A percentile compares a stretch with the other conserved stretches of the same genome.
Evolutionary conservation across 805 yeast species (phyloP).

Genomic region (Metschnikowia lochheadii): DNA sequence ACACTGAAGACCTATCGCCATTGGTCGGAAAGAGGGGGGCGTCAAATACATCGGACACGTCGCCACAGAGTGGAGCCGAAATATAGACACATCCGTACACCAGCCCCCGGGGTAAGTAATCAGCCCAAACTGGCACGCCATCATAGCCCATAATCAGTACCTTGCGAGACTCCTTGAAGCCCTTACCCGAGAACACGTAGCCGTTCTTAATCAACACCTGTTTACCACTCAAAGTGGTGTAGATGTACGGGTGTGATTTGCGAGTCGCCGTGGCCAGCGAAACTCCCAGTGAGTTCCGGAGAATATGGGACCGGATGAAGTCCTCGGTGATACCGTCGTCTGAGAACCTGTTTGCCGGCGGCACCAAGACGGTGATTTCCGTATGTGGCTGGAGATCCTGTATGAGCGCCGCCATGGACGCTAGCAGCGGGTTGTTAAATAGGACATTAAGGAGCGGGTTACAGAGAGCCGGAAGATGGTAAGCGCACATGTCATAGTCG

Average conservation of each 20-base stretch:
- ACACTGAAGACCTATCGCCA: not conserved
- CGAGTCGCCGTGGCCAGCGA: constrained; percentile 20
- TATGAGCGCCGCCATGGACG: constrained; percentile 39
- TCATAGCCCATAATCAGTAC: constrained; percentile 43
- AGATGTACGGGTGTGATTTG: constrained; percentile 40
- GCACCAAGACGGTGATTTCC: constrained; percentile 60
- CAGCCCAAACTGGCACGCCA: constrained; percentile 52
- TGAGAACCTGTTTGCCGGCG: constrained; percentile 44
- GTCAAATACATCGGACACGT: not conserved
- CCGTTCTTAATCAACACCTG: constrained; percentile 56
- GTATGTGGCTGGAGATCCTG: constrained; percentile 45
- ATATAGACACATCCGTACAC: not conserved
- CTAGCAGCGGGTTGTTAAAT: constrained; percentile 54
- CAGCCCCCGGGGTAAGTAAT: constrained; percentile 43
- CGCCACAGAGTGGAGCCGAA: constrained; percentile 2
- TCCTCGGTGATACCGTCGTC: constrained; percentile 55
- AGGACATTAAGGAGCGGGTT: constrained; percentile 64
- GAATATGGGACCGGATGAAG: constrained; percentile 60
- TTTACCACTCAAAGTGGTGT: constrained; percentile 52
- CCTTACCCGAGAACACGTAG: constrained; percentile 51
- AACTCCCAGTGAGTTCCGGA: constrained; percentile 30
- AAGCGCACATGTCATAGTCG: not conserved
- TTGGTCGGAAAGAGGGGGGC: not conserved
- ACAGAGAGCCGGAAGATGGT: constrained; percentile 48
- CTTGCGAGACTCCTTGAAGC: constrained; percentile 46